phyloP scores from a whole-genome alignment of 2,329 filamentous ascomycete genomes.

The Beauveria scarabaeidicola region DNA sequence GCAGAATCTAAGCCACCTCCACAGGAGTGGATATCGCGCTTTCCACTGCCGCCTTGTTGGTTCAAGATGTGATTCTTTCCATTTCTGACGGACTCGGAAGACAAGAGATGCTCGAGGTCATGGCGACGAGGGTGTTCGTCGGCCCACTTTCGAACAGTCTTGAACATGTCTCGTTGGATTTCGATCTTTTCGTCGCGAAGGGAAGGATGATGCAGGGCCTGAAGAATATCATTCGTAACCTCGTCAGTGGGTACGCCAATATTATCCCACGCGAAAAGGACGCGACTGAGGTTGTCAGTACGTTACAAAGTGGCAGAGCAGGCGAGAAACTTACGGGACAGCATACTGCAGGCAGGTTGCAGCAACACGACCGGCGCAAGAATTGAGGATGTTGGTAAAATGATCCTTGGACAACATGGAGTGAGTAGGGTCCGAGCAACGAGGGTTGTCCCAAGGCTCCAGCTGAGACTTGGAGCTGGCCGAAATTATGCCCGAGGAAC shows the following conservation, averaged over 20 bases:
- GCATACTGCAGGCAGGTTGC: constrained; percentile 75
- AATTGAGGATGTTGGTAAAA: constrained; percentile 71
- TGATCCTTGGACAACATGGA: constrained; percentile 74
- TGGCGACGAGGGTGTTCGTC: constrained; percentile 58
- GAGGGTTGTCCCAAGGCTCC: constrained; percentile 70
- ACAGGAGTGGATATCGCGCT: constrained; percentile 20
- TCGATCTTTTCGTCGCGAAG: constrained; percentile 67
- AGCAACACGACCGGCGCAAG: constrained; percentile 66
- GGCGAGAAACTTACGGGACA: constrained; percentile 52
- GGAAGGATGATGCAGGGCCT: constrained; percentile 85
- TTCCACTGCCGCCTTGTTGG: constrained; percentile 22
- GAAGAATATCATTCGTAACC: constrained; percentile 71
- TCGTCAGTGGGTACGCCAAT: constrained; percentile 73
- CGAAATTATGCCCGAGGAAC: constrained; percentile 63
- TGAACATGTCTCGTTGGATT: constrained; percentile 83
- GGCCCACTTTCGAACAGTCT: constrained; percentile 74
- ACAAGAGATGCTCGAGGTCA: constrained; percentile 66
- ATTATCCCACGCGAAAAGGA: constrained; percentile 92
- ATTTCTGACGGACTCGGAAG: constrained; percentile 70
- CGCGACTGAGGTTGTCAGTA: constrained; percentile 39
- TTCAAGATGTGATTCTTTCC: constrained; percentile 69
- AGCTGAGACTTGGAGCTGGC: constrained; percentile 66
- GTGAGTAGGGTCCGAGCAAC: constrained; percentile 71
- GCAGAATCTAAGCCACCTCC: constrained; percentile 34
- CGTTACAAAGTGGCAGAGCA: background rate